Evolutionary conservation across 192 early-diverging fungal species (phyloP).

Genomic region (Blastocladiella britannica): DNA sequence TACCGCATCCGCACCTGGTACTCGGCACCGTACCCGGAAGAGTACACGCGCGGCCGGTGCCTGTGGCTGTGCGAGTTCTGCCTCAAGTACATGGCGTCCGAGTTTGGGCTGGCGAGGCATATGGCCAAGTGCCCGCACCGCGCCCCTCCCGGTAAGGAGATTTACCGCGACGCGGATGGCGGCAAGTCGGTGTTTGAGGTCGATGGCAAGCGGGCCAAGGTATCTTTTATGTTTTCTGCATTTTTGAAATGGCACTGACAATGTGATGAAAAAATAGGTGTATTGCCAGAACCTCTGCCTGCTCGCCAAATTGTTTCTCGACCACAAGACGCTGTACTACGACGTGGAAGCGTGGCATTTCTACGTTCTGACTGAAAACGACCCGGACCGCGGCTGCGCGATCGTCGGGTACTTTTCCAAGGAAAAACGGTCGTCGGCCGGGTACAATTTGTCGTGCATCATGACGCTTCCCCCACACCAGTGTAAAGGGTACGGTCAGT

Average conservation of each 20-base stretch:
- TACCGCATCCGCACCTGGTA: slow-evolving; percentile 89
- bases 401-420: slow-evolving; percentile 95
- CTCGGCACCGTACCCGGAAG: slow-evolving; percentile 76
- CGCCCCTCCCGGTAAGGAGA: slow-evolving; percentile 55
- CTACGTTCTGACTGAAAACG: slow-evolving; percentile 56
- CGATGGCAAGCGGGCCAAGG: slow-evolving; percentile 69
- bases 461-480: slow-evolving; percentile 71
- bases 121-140: slow-evolving; percentile 54
- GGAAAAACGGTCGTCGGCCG: slow-evolving; percentile 66
- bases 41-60: slow-evolving; percentile 45
- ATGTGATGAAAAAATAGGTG: slow-evolving; percentile 20
- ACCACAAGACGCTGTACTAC: slow-evolving; percentile 91
- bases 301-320: slow-evolving; percentile 82
- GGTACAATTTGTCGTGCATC: slow-evolving; percentile 81
- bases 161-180: slow-evolving; percentile 64
- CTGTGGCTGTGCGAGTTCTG: slow-evolving; percentile 83
- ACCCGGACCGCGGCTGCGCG: slow-evolving; percentile 24
- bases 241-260: neutral
- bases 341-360: slow-evolving; percentile 87
- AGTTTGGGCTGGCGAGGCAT: slow-evolving; percentile 49
- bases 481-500: slow-evolving; percentile 58
- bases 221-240: slow-evolving; percentile 5
- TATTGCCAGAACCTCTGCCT: slow-evolving; percentile 92
- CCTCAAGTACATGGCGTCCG: slow-evolving; percentile 75
- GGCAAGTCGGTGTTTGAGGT: slow-evolving; percentile 73